Evolutionary conservation across 2,329 filamentous ascomycete genomes (phyloP), one percentile per base, ranked within the genome.

Genomic region (Talaromyces sp.): DNA sequence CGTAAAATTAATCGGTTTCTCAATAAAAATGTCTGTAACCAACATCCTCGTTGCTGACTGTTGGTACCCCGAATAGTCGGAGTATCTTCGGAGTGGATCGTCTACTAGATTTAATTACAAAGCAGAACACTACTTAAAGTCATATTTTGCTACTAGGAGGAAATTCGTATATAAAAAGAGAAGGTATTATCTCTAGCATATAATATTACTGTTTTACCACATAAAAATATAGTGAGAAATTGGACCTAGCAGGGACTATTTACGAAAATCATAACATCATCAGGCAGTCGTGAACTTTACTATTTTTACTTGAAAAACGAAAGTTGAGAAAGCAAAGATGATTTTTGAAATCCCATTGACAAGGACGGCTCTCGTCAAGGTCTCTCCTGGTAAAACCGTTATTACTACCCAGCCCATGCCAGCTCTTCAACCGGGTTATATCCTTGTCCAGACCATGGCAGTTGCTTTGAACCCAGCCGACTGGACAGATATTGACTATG

Each of bases 331-430:
- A 21, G 9, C 2, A 14, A 43, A 27, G n/a, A 50, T 50, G 54
- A 17, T 21, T 43, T 10, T 10, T 35, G 27, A 56, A 29, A 56
- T 56, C 8, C 54, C 54, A 8, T 29, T 19, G n/a, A 48, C 54
- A 31, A 27, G 54, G 24, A 48, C 26, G 29, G 54, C 54, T 21
- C 38, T 56, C 19, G 54, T 56, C 54, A 56, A 56, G 41, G 29
- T 12, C 2, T 41, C 41, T 24, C 38, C 54, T 14, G 38, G 54
- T 31, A 38, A 56, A 21, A 14, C 54, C 29, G 35, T 21, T 7
- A 56, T 56, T n/a, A 48, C 38, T 10, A 48, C 26, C 24, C 54
- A 56, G 21, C 26, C 41, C 8, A 56, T 56, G 26, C 54, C 54
- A 9, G 54, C n/a, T 9, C 41, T 56, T 12, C 41, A 48, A 27